A percentile compares a stretch with the other conserved stretches of the same genome.
Conservation (phyloP, 495 filamentous ascomycete genomes). For the Neurospora sp. region DNA sequence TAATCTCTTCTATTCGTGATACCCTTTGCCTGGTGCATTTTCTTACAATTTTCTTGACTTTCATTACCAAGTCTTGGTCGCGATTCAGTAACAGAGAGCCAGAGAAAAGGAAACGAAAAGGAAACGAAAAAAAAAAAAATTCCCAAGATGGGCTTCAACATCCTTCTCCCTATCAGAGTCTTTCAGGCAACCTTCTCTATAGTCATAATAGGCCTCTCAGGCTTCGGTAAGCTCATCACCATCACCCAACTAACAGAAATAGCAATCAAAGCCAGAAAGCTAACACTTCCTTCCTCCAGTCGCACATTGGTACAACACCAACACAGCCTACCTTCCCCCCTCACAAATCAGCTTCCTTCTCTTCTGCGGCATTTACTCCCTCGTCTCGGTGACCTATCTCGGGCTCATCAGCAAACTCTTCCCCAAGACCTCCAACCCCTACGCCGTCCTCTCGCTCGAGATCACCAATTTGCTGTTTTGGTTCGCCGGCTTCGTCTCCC, state of each 20-base stretch:
- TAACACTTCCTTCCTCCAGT: slow-evolving; percentile 24
- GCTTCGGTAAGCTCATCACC: slow-evolving; percentile 47
- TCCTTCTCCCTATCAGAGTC: slow-evolving; percentile 23
- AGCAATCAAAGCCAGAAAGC: background rate
- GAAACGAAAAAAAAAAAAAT: background rate
- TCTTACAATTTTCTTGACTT: background rate
- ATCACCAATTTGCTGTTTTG: slow-evolving; percentile 64
- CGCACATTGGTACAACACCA: slow-evolving; percentile 41
- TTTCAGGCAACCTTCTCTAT: slow-evolving; percentile 55
- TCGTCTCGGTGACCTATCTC: slow-evolving; percentile 56
- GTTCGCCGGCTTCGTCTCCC: slow-evolving; percentile 69
- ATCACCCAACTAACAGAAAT: background rate
- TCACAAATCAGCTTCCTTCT: slow-evolving; percentile 62
- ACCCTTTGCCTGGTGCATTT: background rate
- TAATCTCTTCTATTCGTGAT: background rate
- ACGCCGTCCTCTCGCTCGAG: slow-evolving; percentile 52
- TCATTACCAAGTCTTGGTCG: background rate
- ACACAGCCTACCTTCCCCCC: slow-evolving; percentile 37
- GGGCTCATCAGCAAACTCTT: slow-evolving; percentile 48
- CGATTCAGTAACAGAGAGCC: background rate
- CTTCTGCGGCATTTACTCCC: slow-evolving; percentile 56
- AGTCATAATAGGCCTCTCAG: slow-evolving; percentile 56
- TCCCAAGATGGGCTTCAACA: slow-evolving; percentile 9
- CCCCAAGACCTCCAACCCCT: slow-evolving; percentile 41
- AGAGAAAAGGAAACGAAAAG: background rate